Base-by-base conservation (phyloP, 2,329 filamentous ascomycete genomes). In the Penicillium sp. region DNA sequence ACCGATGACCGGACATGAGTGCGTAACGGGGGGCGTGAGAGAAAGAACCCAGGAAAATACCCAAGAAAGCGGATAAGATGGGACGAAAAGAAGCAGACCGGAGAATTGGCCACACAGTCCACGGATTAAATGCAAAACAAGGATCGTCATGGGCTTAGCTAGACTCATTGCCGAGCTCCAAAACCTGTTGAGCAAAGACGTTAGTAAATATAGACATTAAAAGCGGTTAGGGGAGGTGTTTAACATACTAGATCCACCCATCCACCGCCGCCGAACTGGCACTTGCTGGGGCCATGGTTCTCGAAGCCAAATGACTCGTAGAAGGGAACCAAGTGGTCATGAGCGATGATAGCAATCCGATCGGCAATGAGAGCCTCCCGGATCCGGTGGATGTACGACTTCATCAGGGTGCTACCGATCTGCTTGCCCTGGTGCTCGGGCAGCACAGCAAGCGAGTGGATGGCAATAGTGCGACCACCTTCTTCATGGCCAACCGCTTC, bases 371-470 rank as follows among this genome's bases (percentile, higher is more conserved):
- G 86, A 1, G 88, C 84, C 58, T 85, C 84, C 68, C 85, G 86
- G 75, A 95, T 88, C 52, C 90, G 84, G 70, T 93, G 87, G 54
- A 93, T 81, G 69, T 92, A 96, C 3, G 88, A 83, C 73, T 85
- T 87, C 77, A 96, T 80, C 58, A 96, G 77, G 21, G 88, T 86
- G 61, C 84, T 86, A 16, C 90, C 93, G 3, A 96, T 79, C 1
- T 90, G 89, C 56, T 86, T 85, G 33, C 85, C 81, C 63, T 95
- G 90, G 55, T 91, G 85, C 57, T 87, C 84, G 1, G 90, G 91
- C 53, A 89, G 80, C 6, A 96, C 87, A 19, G 90, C 90, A 5
- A 97, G 81, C 0, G 90, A 93, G 75, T 97, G 93, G 49, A 96
- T 77, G 54, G 86, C 90, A 54, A 96, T 82, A 0, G 90, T 96